Percentiles rank a stretch among this genome's conserved stretches.
phyloP scores from a whole-genome alignment of 2,329 filamentous ascomycete genomes.

The Botryosphaeria dothidea region DNA sequence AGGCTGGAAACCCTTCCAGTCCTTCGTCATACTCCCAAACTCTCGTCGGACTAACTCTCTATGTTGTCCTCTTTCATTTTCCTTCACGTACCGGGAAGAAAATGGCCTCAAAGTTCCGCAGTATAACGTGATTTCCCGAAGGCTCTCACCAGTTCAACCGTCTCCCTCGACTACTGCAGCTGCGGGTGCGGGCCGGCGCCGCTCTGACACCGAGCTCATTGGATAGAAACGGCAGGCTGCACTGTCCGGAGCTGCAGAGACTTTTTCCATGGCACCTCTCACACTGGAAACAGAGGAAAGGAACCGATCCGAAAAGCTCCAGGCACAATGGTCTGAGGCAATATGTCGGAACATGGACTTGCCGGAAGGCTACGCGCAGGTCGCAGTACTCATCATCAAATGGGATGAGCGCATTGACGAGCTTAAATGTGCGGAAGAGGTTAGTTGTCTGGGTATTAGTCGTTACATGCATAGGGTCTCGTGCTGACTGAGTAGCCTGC shows the following conservation, averaged over 20 bases:
- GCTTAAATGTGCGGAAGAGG: conserved; percentile 35
- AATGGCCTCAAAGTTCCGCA: too few species aligned
- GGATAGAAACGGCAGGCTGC: background rate
- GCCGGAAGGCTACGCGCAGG: conserved; percentile 34
- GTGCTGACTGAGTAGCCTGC: background rate
- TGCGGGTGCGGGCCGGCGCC: background rate
- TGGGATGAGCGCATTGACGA: conserved; percentile 38
- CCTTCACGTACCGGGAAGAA: too few species aligned
- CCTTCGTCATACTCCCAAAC: too few species aligned
- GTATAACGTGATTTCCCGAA: background rate
- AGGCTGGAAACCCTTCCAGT: too few species aligned
- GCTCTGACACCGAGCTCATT: background rate
- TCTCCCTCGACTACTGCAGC: background rate
- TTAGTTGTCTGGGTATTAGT: too few species aligned
- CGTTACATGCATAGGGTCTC: background rate
- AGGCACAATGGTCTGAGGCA: conserved; percentile 34
- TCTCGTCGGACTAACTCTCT: too few species aligned
- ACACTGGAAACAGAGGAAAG: background rate
- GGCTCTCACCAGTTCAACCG: background rate
- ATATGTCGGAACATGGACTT: conserved; percentile 30
- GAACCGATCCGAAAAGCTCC: conserved; percentile 27
- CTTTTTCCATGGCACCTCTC: background rate
- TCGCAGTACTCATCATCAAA: conserved; percentile 38
- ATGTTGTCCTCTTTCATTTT: too few species aligned
- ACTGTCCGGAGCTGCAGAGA: too few species aligned